A percentile compares a stretch with the other conserved stretches of the same genome.
phyloP scores from a whole-genome alignment of 768 basidiomycete species.

The Zangia roseola region DNA sequence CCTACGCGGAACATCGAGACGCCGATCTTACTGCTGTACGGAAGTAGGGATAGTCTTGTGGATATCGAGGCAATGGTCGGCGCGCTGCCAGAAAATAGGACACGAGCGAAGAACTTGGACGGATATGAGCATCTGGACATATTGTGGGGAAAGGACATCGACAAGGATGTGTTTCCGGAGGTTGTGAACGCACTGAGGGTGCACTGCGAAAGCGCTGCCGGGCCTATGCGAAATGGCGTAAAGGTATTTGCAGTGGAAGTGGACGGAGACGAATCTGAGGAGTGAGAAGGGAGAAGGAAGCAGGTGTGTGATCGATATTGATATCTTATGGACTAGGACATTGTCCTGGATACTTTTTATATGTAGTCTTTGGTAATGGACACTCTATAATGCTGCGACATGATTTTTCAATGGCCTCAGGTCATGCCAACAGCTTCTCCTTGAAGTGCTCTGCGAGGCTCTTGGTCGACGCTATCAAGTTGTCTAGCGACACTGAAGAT shows the following conservation, averaged over 20 bases:
- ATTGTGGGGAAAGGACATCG: no score
- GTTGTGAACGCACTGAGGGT: slow-evolving; percentile 59
- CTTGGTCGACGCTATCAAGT: slow-evolving; percentile 68
- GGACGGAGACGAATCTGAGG: not conserved
- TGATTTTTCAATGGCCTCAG: no score
- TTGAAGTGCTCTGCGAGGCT: slow-evolving; percentile 89
- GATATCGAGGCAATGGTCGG: slow-evolving; percentile 73
- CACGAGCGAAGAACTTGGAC: slow-evolving; percentile 44
- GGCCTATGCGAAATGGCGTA: slow-evolving; percentile 10
- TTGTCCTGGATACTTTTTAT: not conserved
- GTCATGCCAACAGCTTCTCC: slow-evolving; percentile 50
- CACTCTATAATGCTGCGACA: no score
- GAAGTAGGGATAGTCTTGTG: no score
- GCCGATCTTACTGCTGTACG: no score
- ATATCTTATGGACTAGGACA: not conserved
- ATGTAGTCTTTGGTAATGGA: no score
- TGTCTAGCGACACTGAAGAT: slow-evolving; percentile 34
- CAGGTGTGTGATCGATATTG: not conserved
- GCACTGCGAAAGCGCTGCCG: slow-evolving; percentile 29
- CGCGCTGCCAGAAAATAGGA: slow-evolving; percentile 61
- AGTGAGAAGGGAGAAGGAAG: no score
- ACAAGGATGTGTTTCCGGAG: no score
- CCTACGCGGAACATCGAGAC: no score
- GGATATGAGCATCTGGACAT: slow-evolving; percentile 82
- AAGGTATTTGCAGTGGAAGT: slow-evolving; percentile 23